These are phyloP conservation scores for Spirogloea muscicola DNA, from an alignment of 139 green algal genomes.

Conservation along the genomic window DNA sequence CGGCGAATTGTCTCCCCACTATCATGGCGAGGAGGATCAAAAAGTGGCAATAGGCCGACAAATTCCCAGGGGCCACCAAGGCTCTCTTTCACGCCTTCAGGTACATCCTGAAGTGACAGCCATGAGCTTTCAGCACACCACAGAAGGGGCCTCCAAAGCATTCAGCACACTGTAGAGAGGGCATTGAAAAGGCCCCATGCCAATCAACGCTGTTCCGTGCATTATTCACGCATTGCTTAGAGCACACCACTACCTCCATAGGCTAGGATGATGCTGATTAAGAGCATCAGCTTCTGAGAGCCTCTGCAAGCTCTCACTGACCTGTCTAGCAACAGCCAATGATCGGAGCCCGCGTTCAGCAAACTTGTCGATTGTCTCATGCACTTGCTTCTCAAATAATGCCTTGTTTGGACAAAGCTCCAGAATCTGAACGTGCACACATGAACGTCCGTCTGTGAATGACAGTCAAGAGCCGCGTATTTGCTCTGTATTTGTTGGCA, in stretches of 20 bases:
- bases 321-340: constrained; percentile 63
- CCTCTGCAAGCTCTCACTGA: constrained; percentile 11
- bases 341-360: constrained; percentile 71
- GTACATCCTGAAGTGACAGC: constrained; percentile 35
- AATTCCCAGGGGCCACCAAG: constrained; percentile 52
- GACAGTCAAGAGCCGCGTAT: not conserved
- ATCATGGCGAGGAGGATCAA: constrained; percentile 80
- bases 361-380: constrained; percentile 55
- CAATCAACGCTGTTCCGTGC: too few species aligned
- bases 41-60: constrained; percentile 78
- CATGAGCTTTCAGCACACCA: not conserved
- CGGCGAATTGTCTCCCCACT: constrained; percentile 61
- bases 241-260: too few species aligned
- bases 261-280: too few species aligned
- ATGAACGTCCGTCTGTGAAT: too few species aligned
- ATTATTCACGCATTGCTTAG: too few species aligned
- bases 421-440: constrained; percentile 21
- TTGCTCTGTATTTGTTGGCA: not conserved
- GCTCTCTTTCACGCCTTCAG: constrained; percentile 20
- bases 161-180: not conserved
- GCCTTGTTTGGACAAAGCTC: constrained; percentile 35
- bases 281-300: too few species aligned
- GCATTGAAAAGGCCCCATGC: not conserved
- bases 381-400: constrained; percentile 43
- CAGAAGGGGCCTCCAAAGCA: not conserved